Evolutionary conservation across 1,139 yeast species (phyloP), one percentile per base, ranked within the genome.

Genomic region (Pichia sp.): DNA sequence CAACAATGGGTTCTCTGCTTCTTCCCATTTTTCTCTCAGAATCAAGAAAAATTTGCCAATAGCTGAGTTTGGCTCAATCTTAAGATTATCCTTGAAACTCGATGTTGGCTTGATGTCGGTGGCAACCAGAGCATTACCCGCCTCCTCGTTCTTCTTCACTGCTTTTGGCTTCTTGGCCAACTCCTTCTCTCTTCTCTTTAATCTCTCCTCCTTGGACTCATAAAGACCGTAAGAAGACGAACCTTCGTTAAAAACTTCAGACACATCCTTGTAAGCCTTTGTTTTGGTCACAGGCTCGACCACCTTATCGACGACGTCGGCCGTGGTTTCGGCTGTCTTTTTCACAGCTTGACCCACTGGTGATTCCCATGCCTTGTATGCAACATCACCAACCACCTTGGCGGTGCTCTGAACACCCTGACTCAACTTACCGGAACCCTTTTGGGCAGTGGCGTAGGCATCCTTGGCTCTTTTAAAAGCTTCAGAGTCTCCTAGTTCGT

Each of bases 281-380:
- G 99, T 93, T 59, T 92, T 75, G 70, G 98, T 84, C 54, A 95
- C 95, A 11, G 99, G 99, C 65, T 92, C 97, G 56, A 93, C 86
- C 23, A 88, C 93, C 66, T 85, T 86, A 68, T 90, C 96, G 26
- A 89, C 84, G 19, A 77, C 84, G 54, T 88, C 90, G 1, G 95
- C 97, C 10, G 97, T 84, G 54, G 81, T 80, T 60, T 79, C 80
- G 13, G 90, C 95, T 0, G 90, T 90, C 46, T 83, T 78, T 68
- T 99, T 81, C 16, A 96, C 93, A 51, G 85, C 87, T 71, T 86
- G 85, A 60, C 96, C 93, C 49, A 93, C 88, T 40, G 93, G 90
- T 1, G 97, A 90, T 59, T 95, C 97, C 99, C 99, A 95, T 0
- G 98, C 97, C 59, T 85, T 85, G 48, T 81, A 78, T 3, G 97